Evolutionary conservation across 2,329 filamentous ascomycete genomes (phyloP).

Genomic region (Colletotrichum agaves): DNA sequence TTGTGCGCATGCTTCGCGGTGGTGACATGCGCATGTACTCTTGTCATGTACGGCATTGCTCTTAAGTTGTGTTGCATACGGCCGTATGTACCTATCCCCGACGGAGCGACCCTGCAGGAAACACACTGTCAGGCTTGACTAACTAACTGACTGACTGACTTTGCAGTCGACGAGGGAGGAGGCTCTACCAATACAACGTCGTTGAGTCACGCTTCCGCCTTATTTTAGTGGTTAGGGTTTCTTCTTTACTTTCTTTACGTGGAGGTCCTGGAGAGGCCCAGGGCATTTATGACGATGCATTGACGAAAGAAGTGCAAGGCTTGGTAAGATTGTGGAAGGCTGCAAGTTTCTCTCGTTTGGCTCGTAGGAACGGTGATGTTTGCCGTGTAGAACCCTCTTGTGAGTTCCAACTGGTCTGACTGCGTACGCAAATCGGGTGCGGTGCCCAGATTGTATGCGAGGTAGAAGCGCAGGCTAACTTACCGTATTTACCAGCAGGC

Average conservation of each 20-base stretch:
- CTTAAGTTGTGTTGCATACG: not conserved
- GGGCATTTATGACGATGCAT: slow-evolving; percentile 21
- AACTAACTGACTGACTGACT: too few species aligned
- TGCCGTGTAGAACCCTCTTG: too few species aligned
- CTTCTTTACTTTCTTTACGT: slow-evolving; percentile 5
- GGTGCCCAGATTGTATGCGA: not conserved
- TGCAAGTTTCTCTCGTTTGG: not conserved
- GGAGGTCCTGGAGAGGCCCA: not conserved
- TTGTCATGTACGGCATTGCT: not conserved
- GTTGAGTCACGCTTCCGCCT: too few species aligned
- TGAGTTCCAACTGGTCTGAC: not conserved
- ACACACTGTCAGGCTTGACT: too few species aligned
- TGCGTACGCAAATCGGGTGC: not conserved
- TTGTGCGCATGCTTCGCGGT: too few species aligned
- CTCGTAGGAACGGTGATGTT: too few species aligned
- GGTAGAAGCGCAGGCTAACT: slow-evolving; percentile 16
- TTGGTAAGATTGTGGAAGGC: not conserved
- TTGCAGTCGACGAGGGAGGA: too few species aligned
- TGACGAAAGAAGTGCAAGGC: slow-evolving; percentile 4
- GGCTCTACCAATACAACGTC: too few species aligned
- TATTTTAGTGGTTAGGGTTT: not conserved
- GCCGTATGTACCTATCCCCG: not conserved
- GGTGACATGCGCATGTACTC: not conserved
- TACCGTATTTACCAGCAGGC: too few species aligned
- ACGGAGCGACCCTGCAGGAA: too few species aligned